Evolutionary conservation across 352 stramenopile species (phyloP), one percentile per base, ranked within the genome.

Genomic region (Globisporangium solare): DNA sequence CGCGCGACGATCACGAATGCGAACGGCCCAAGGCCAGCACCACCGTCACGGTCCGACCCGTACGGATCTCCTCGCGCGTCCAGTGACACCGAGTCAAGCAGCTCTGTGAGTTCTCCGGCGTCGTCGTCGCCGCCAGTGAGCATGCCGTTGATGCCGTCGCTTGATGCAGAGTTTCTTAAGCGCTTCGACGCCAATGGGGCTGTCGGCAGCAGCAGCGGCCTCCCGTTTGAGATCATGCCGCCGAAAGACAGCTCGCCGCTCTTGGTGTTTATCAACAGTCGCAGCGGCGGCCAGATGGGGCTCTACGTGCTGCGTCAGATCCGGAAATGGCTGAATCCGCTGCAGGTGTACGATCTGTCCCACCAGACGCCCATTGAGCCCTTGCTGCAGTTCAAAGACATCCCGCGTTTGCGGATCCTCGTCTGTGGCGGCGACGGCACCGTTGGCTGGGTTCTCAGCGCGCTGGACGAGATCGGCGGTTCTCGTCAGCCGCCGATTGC

Each of bases 261-360:
- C 1, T 63, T 92, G 24, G 92, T 98, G 12, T 98, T 98, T 71
- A 97, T 99, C 47, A 99, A 98, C 68, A 97, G 89, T 53, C 83
- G 89, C 11, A 97, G 89, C 35, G 96, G 96, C 5, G 86, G 91
- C 6, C 89, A 98, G 54, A 89, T 98, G 72, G 96, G 96, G 1
- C 72, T 95, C 12, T 74, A 98, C 37, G 73, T 99, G 18, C 83
- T 98, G 35, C 83, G 86, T 6, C 92, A 97, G 70, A 81, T 98
- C 54, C 81, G 92, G 17, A 79, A 85, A 17, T 86, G 96, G 66
- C 73, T 98, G 5, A 98, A 99, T 70, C 94, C 96, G 13, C 83
- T 98, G 51, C 96, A 99, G 75, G 73, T 99, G 14, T 97, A 95
- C 68, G 95, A 99, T 55, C 69, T 99, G 14, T 91, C 88, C 10